Percentiles rank a stretch among this genome's conserved stretches.
Evolutionary conservation across 495 filamentous ascomycete species (phyloP).

Genomic region (Daldinia grandis): DNA sequence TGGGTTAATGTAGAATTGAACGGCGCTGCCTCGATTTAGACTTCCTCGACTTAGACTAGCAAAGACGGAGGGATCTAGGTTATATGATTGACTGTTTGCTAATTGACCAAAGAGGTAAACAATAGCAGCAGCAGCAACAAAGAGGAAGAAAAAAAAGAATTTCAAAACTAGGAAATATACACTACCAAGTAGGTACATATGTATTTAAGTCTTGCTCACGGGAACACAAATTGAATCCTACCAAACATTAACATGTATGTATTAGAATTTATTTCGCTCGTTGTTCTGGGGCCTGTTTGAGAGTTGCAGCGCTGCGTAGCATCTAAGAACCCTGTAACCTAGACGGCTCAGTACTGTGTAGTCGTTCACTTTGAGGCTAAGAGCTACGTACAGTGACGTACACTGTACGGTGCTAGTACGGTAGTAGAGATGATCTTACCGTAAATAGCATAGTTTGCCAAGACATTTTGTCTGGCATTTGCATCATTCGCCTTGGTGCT

Average conservation of each 20-base stretch:
- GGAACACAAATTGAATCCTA: background rate
- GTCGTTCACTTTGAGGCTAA: slow-evolving; percentile 27
- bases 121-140: background rate
- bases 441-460: slow-evolving; percentile 22
- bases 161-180: background rate
- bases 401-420: slow-evolving; percentile 20
- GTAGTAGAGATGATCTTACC: slow-evolving; percentile 20
- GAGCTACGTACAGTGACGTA: slow-evolving; percentile 10
- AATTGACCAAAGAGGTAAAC: background rate
- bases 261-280: slow-evolving; percentile 6
- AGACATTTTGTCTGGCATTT: slow-evolving; percentile 24
- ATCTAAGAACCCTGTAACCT: slow-evolving; percentile 27
- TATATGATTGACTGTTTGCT: background rate
- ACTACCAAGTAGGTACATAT: background rate
- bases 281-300: slow-evolving; percentile 33
- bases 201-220: background rate
- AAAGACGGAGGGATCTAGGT: background rate
- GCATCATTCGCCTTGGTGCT: slow-evolving; percentile 22
- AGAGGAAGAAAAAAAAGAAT: background rate
- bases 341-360: too few species aligned
- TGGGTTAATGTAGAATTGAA: background rate
- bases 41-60: slow-evolving; percentile 1
- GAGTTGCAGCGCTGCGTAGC: slow-evolving; percentile 24
- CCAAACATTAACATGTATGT: background rate
- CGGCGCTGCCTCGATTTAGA: slow-evolving; percentile 4